Conservation (phyloP, 441 rosid species). For the Eugenia klotzschiana region DNA sequence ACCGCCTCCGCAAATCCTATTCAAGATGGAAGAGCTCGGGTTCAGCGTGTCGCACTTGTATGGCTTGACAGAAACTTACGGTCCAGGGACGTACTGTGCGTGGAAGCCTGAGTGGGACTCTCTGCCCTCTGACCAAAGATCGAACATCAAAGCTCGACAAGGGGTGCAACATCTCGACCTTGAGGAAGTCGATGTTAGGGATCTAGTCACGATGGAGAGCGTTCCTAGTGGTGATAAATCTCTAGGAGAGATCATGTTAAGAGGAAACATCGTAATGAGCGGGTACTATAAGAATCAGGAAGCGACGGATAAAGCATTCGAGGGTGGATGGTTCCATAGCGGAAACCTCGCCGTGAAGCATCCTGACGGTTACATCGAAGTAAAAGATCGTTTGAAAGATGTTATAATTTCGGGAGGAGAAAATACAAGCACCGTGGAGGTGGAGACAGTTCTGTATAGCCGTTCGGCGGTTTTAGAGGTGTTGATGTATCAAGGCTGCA, state of each 20-base stretch:
- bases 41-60: constrained; percentile 43
- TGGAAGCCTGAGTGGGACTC: constrained; percentile 70
- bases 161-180: constrained; percentile 52
- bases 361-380: constrained; percentile 43
- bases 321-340: constrained; percentile 53
- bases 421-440: constrained; percentile 54
- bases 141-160: constrained; percentile 40
- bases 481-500: too few relatives aligned
- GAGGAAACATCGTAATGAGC: constrained; percentile 62
- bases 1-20: constrained; percentile 36
- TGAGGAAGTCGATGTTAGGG: constrained; percentile 41
- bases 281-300: constrained; percentile 41
- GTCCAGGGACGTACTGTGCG: constrained; percentile 44
- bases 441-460: constrained; percentile 36
- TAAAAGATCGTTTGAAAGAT: constrained; percentile 52
- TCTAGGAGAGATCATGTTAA: constrained; percentile 57
- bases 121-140: constrained; percentile 25
- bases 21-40: constrained; percentile 45
- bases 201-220: constrained; percentile 35
- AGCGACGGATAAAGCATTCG: constrained; percentile 41
- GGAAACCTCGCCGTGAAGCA: constrained; percentile 57
- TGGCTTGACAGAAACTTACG: constrained; percentile 63
- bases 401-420: constrained; percentile 61
- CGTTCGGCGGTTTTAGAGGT: constrained; percentile 49
- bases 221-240: constrained; percentile 44